Evolutionary conservation across 192 early-diverging fungal species (phyloP), one percentile per base, ranked within the genome.

Genomic region (Backusella sp.): DNA sequence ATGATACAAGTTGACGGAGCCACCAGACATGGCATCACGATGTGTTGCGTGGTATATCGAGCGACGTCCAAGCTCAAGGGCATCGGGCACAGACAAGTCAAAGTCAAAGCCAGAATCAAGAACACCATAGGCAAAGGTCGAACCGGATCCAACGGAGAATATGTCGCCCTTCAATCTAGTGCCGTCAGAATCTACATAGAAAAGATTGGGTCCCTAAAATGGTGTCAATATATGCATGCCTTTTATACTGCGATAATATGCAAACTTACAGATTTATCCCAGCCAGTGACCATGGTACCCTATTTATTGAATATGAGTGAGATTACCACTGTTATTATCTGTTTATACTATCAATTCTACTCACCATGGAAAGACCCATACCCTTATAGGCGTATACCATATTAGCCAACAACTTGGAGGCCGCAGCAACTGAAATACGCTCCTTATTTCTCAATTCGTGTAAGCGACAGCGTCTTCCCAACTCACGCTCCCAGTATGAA

Each of bases 141-240:
- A 96, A n/a, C 98, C 98, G 21, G 96, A 98, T 14, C 98, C 98
- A 39, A 99, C 98, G 37, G 96, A 97, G 81, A 99, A 99, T 68
- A 95, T 68, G 68, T 98, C 90, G 15, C 91, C 92, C 78, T 90
- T 91, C 74, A 98, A 78, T 34, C 98, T 89, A 65, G 92, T 88
- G 21, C 97, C 98, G 56, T 99, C 97, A 7, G 93, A 94, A 77
- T 99, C 98, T 17, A 99, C 96, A 77, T 99, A 99, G 84, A 92
- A 98, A 56, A 99, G 84, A 56, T 90, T 92, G 3, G 97, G 97
- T 3, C 96, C 98, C 91, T 93, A 71, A 15, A 41, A 44, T 17
- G 3, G 42, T 5, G 42, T 44, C 72, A 35, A 46, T 68, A 46
- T 68, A 39, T 8, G 17, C 76, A n/a, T 70, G 14, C 4, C 9